Evolutionary conservation across 2,329 filamentous ascomycete genomes (phyloP).

Genomic region (Zelopaecilomyces penicillatus): DNA sequence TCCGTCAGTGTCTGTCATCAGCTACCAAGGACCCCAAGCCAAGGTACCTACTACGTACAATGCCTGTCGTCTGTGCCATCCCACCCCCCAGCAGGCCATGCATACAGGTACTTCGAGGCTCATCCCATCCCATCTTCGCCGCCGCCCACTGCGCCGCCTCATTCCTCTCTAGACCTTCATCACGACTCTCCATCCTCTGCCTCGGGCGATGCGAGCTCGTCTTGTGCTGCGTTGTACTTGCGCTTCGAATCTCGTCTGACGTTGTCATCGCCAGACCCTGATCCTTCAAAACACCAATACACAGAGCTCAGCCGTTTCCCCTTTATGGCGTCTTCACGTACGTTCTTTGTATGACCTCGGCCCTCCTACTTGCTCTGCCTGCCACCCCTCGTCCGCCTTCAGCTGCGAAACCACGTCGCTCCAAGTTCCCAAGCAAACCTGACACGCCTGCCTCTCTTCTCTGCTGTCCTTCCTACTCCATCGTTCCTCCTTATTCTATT

Average conservation of each 20-base stretch:
- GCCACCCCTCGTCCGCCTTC: slow-evolving; percentile 2
- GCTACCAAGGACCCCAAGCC: not conserved
- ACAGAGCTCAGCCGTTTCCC: not conserved
- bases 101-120: not conserved
- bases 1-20: too few species aligned
- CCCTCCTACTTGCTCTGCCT: slow-evolving; percentile 1
- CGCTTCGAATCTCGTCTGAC: not conserved
- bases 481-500: too few species aligned
- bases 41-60: slow-evolving; percentile 4
- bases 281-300: too few species aligned
- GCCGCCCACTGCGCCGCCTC: too few species aligned
- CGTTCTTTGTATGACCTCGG: not conserved
- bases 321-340: slow-evolving; percentile 10
- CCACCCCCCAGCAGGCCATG: not conserved
- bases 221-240: too few species aligned
- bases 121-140: not conserved
- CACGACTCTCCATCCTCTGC: too few species aligned
- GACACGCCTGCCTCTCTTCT: too few species aligned
- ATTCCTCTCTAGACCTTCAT: too few species aligned
- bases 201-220: too few species aligned
- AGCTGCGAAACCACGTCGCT: not conserved
- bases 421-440: too few species aligned
- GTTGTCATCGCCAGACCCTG: not conserved
- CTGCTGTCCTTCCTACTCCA: too few species aligned
- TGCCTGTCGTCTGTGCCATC: slow-evolving; percentile 8